A percentile compares a stretch with the other conserved stretches of the same genome.
phyloP scores from a whole-genome alignment of 177 flowering plant species.

The Tripterygium wilfordii region DNA sequence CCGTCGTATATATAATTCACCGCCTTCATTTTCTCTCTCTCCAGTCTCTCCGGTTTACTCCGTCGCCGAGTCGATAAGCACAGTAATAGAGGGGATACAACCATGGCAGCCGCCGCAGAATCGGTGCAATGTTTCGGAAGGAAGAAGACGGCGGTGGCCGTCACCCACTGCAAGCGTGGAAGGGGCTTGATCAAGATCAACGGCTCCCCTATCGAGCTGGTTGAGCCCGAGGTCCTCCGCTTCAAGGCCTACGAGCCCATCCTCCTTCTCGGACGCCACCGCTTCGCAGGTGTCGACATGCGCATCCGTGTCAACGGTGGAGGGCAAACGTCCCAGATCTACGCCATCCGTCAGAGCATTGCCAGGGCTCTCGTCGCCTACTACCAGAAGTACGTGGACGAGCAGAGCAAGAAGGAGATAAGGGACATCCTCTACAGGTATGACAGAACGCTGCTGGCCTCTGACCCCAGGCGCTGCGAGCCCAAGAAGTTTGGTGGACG shows the following conservation, averaged over 20 bases:
- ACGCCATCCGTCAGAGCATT: constrained; percentile 27
- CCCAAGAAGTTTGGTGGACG: constrained; percentile 35
- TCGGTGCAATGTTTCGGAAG: constrained; percentile 36
- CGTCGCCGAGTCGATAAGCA: no score
- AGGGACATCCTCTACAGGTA: constrained; percentile 26
- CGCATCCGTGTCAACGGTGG: constrained; percentile 31
- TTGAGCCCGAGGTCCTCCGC: constrained; percentile 33
- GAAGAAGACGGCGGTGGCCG: constrained; percentile 35
- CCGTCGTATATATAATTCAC: no score
- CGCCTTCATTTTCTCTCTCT: no score
- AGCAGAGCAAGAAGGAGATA: constrained; percentile 30
- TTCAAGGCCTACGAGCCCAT: constrained; percentile 33
- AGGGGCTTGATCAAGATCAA: constrained; percentile 29
- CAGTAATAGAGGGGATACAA: no score
- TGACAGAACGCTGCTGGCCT: constrained; percentile 27
- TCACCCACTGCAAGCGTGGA: constrained; percentile 32
- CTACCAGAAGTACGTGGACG: constrained; percentile 33
- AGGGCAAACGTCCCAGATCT: constrained; percentile 30
- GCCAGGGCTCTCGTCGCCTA: constrained; percentile 29
- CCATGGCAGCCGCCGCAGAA: neutral
- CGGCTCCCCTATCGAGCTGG: constrained; percentile 28
- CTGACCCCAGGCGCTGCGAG: constrained; percentile 31
- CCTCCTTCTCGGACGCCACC: constrained; percentile 30
- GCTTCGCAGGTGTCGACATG: constrained; percentile 36
- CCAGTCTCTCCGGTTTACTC: no score